Evolutionary conservation across 352 stramenopile species (phyloP).

Genomic region (Blastocystis sp.): DNA sequence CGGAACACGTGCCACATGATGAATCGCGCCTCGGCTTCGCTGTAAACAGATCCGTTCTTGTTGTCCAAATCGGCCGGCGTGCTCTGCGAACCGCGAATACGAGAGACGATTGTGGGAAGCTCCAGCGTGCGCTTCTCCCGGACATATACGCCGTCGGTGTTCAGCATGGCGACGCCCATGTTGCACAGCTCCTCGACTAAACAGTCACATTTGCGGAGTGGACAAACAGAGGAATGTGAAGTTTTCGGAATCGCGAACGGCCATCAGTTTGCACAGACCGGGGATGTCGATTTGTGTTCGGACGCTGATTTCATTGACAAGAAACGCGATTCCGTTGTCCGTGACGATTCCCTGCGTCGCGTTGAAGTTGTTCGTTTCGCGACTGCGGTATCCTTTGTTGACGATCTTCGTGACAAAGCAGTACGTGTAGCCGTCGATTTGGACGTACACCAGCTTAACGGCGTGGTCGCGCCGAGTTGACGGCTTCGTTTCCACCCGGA

Average conservation of each 20-base stretch:
- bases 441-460: conserved; percentile 22
- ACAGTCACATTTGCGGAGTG: not conserved
- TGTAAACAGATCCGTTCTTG: not conserved
- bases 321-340: conserved; percentile 45
- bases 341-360: not conserved
- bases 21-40: conserved; percentile 38
- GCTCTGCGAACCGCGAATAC: too few species aligned
- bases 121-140: not conserved
- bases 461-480: conserved; percentile 25
- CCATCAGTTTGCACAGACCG: conserved; percentile 53
- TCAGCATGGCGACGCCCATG: conserved; percentile 1
- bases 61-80: too few species aligned
- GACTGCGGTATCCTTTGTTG: conserved; percentile 27
- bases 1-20: conserved; percentile 50
- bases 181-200: conserved; percentile 56
- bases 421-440: conserved; percentile 26
- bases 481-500: not conserved
- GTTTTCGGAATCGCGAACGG: conserved; percentile 25
- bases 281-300: not conserved
- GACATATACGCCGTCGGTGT: not conserved
- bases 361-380: conserved; percentile 59
- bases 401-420: conserved; percentile 54
- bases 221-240: conserved; percentile 44
- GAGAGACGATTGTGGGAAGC: not conserved
- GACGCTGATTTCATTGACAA: conserved; percentile 55